Evolutionary conservation across 2,329 filamentous ascomycete species (phyloP).

Genomic region (Cladosporium sp.): DNA sequence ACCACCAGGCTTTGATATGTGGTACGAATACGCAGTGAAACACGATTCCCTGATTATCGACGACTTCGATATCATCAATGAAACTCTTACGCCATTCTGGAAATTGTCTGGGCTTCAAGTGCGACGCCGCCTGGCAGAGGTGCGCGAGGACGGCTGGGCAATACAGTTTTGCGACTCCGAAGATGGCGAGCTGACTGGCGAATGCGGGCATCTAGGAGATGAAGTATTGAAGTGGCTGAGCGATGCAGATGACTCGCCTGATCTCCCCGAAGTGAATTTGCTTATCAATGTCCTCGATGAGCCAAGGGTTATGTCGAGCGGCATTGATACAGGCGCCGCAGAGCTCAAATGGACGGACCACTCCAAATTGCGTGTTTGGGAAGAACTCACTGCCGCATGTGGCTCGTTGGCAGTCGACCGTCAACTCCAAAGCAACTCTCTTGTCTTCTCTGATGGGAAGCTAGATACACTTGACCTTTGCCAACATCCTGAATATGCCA

Average conservation of each 20-base stretch:
- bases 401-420: no score
- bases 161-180: background rate
- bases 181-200: background rate
- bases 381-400: background rate
- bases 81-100: conserved; percentile 10
- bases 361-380: background rate
- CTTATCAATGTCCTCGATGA: conserved; percentile 50
- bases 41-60: background rate
- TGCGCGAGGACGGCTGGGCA: background rate
- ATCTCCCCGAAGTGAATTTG: conserved; percentile 39
- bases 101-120: conserved; percentile 11
- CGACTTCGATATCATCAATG: conserved; percentile 9
- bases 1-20: background rate
- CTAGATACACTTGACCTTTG: conserved; percentile 37
- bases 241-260: background rate
- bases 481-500: conserved; percentile 40
- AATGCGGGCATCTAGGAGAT: background rate
- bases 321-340: background rate
- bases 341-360: background rate
- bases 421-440: no score
- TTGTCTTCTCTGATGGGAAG: background rate
- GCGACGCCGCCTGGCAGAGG: background rate
- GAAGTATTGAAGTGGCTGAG: background rate
- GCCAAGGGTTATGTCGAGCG: conserved; percentile 37
- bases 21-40: background rate